Evolutionary conservation across 139 green algal genomes (phyloP), one percentile per base, ranked within the genome.

Genomic region (Protoeuglena noctilucae): DNA sequence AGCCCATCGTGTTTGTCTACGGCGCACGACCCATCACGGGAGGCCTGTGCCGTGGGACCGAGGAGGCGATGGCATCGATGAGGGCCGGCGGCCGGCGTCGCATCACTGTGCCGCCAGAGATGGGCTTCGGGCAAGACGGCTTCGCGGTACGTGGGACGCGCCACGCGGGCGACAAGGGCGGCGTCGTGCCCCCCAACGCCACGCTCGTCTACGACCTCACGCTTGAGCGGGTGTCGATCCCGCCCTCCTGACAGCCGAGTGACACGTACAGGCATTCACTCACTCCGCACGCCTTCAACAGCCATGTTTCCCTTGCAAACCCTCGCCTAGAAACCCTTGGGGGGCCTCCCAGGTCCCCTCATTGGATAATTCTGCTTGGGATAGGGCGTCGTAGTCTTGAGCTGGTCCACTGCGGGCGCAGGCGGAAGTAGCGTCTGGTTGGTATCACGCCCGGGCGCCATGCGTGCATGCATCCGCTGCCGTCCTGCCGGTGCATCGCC

Each of bases 1-100:
- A 89, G 64, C 82, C 83, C 4, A 84, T 94, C 27, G 83, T 93
- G 6, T 83, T 77, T 43, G 46, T 88, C 4, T 85, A 63, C 51
- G 78, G 75, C 24, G 9, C 56, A 23, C 67, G 81, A 1, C 82
- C 84, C 14, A 84, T 86, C 60, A 79, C 74, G 3, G 82, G 64
- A 18, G 85, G 83, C 34, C 64, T 89, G 24, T 85, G 73, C 57
- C 22, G 27, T 59, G 85, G 69, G 0, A 61, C 79, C 16, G 85
- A 92, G 60, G 60, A 83, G 57, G 85, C 70, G 3, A 56, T 94
- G 50, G 16, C 49, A 14, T 72, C 43, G 21, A 94, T 94, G 85
- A 64, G 57, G 3, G 78, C 76, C 31, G 80, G 83, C 24, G 85
- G 83, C 2, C 73, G 68, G 41, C 63, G 85, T 19, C 28, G 49